Conservation (phyloP, 805 yeast genomes). For the Metschnikowia orientalis region DNA sequence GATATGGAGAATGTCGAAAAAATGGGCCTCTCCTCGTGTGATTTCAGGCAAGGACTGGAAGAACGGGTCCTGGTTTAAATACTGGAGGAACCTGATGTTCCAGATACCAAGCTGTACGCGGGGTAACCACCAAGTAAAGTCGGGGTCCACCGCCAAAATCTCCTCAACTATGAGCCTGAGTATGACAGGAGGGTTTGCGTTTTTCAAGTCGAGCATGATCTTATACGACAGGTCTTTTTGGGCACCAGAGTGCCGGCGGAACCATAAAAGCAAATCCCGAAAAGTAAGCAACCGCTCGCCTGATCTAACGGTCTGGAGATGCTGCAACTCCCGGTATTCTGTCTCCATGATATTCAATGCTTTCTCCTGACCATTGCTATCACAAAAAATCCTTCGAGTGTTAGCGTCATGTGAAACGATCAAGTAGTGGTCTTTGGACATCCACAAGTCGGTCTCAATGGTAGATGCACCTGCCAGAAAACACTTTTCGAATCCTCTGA, state of each 20-base stretch:
- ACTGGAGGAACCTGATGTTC: conserved; percentile 36
- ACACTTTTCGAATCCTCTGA: conserved; percentile 35
- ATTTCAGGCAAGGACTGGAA: conserved; percentile 21
- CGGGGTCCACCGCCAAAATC: conserved; percentile 24
- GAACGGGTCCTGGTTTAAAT: conserved; percentile 35
- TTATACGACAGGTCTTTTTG: conserved; percentile 16
- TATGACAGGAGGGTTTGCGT: conserved; percentile 34
- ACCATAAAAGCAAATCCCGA: conserved; percentile 31
- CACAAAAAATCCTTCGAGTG: conserved; percentile 36
- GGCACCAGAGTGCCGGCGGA: conserved; percentile 17
- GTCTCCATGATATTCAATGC: conserved; percentile 32
- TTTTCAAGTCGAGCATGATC: conserved; percentile 39
- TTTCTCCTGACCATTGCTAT: conserved; percentile 31
- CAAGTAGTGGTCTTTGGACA: conserved; percentile 33
- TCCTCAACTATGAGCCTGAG: conserved; percentile 28
- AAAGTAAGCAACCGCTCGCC: conserved; percentile 34
- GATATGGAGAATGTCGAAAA: conserved; percentile 36
- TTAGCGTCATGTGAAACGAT: conserved; percentile 38
- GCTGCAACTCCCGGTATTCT: conserved; percentile 23
- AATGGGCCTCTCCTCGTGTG: conserved; percentile 3
- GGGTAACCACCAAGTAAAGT: conserved; percentile 36
- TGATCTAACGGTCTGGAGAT: conserved; percentile 25
- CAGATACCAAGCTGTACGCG: conserved; percentile 39
- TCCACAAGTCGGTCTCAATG: conserved; percentile 43
- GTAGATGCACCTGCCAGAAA: conserved; percentile 34